Base-by-base conservation (phyloP, 192 early-diverging fungal genomes). In the Polychytrium aggregatum region DNA sequence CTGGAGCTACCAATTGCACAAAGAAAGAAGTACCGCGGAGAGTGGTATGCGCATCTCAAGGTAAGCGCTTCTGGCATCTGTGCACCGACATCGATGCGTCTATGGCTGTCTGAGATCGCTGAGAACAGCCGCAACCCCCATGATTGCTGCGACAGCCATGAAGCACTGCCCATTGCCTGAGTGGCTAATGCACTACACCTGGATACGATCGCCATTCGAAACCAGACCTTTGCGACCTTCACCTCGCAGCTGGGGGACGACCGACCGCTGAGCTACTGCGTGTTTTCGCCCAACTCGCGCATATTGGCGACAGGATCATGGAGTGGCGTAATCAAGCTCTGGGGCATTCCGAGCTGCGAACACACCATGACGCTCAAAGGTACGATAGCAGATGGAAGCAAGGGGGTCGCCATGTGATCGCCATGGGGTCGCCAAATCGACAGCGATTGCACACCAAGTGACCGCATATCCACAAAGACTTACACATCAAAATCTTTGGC, bases 191-290 rank as follows among this genome's bases (percentile, higher is more conserved):
- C 7, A 11, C 26, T 3, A 45, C 31, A 11, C 31, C 31, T 33
- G 31, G 6, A 8, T 4, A 33, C 31, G 31, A 33, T 11, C 24
- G 14, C 6, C 31, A 11, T 45, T 11, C 22, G 18, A 22, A 20
- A 16, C 25, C 17, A 53, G 35, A 59, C 60, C 14, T 88, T 83
- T 50, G 70, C 82, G 17, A 84, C 77, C 20, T 71, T 75, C 31
- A 75, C 74, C 20, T 88, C 90, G 6, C 92, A 97, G 57, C 74
- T 92, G 24, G 91, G 84, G 1, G 92, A 96, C 54, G 84, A 85
- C 3, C 76, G 92, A 34, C 91, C 92, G 16, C 63, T 92, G 16
- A 64, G 84, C 16, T 83, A 76, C 52, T 79, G 76, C 48, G 43
- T 68, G 0, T 93, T 98, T 59, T 70, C 89, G 10, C 88, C 86